phyloP scores from a whole-genome alignment of 1,284 basidiomycete genomes.

The Afroboletus lepidellus region DNA sequence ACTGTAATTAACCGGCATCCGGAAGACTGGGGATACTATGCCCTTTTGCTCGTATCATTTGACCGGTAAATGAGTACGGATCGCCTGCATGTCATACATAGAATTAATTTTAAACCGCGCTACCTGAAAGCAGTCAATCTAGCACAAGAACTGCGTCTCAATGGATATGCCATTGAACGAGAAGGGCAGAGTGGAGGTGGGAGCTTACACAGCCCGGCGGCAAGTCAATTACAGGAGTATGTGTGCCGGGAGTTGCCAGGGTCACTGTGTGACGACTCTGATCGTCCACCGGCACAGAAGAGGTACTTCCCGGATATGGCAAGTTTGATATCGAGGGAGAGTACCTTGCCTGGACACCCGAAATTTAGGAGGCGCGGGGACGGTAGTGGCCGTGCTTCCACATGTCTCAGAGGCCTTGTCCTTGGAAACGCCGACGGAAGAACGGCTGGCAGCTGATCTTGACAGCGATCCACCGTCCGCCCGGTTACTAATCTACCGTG shows the following conservation, averaged over 20 bases:
- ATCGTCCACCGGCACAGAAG: background rate
- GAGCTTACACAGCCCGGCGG: background rate
- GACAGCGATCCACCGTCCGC: conserved; percentile 4
- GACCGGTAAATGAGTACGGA: background rate
- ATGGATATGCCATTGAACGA: background rate
- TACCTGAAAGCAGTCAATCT: background rate
- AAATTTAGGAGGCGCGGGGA: background rate
- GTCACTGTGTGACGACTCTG: background rate
- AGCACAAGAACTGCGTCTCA: background rate
- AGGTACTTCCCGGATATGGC: conserved; percentile 10
- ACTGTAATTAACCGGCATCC: background rate
- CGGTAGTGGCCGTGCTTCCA: background rate
- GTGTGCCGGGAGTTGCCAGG: background rate
- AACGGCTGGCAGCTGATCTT: background rate
- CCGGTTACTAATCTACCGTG: background rate
- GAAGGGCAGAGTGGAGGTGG: background rate
- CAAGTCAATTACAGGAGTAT: background rate
- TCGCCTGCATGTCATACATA: background rate
- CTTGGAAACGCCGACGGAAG: background rate
- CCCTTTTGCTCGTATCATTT: conserved; percentile 5
- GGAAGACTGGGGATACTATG: background rate
- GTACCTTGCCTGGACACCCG: conserved; percentile 5
- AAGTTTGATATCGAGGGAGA: conserved; percentile 14
- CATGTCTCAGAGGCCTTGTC: conserved; percentile 15
- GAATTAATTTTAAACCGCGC: background rate